Conservation (phyloP, 306 rosid genomes). For the Dicorynia guianensis region DNA sequence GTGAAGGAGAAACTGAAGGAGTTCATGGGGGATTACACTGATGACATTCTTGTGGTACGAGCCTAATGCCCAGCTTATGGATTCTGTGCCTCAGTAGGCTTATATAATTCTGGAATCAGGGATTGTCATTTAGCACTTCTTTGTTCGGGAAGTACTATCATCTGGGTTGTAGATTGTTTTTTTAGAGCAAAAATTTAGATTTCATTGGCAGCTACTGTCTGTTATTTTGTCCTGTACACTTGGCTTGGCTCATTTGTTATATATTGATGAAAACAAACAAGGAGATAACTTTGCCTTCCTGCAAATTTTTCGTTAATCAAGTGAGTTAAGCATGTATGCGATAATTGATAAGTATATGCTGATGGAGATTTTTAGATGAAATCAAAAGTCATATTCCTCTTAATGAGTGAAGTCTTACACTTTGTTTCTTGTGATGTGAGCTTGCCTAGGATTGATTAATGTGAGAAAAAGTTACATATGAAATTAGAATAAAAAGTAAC, state of each 20-base stretch:
- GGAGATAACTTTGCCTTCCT: background rate
- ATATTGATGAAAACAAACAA: slow-evolving; percentile 25
- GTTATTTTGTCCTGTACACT: no score
- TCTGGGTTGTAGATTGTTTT: background rate
- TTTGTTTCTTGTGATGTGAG: background rate
- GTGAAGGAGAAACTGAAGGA: slow-evolving; percentile 89
- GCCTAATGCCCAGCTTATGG: slow-evolving; percentile 5
- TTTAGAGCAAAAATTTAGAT: background rate
- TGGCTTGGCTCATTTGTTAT: no score
- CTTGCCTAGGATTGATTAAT: slow-evolving; percentile 2
- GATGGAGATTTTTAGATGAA: slow-evolving; percentile 14
- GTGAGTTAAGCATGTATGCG: background rate
- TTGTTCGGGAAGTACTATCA: background rate
- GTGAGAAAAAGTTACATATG: background rate
- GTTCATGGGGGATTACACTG: slow-evolving; percentile 95
- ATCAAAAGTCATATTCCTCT: background rate
- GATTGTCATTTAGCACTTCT: background rate
- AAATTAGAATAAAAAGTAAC: background rate
- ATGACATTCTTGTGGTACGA: slow-evolving; percentile 95
- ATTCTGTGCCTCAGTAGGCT: slow-evolving; percentile 25
- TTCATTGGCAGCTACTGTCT: background rate
- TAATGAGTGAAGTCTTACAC: background rate
- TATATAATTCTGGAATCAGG: background rate
- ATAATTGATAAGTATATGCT: background rate
- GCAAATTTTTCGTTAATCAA: background rate